phyloP scores from a whole-genome alignment of 306 rosid species.

The Nissolia schottii region DNA sequence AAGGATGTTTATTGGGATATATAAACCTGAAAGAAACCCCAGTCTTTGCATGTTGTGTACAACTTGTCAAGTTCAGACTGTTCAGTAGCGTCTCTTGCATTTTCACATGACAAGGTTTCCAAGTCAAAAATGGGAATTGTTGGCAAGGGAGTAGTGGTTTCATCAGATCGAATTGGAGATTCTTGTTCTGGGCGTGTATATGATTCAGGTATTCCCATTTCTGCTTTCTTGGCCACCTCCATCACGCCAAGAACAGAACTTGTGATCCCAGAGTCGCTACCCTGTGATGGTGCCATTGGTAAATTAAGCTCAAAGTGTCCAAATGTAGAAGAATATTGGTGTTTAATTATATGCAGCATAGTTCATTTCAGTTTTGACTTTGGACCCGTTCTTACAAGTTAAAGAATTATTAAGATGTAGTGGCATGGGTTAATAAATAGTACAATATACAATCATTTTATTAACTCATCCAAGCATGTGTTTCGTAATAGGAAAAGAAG shows the following conservation, averaged over 20 bases:
- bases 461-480: neutral
- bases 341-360: neutral
- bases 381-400: neutral
- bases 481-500: neutral
- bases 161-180: conserved; percentile 20
- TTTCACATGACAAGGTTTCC: conserved; percentile 10
- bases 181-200: conserved; percentile 40
- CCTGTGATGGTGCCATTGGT: conserved; percentile 21
- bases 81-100: neutral
- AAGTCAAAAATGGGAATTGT: conserved; percentile 60
- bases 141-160: conserved; percentile 8
- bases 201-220: conserved; percentile 34
- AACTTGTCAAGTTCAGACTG: conserved; percentile 48
- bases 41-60: conserved; percentile 56
- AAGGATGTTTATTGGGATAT: neutral
- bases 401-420: neutral
- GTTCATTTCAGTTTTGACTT: neutral
- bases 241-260: conserved; percentile 33
- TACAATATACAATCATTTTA: neutral
- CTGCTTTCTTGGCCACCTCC: conserved; percentile 17
- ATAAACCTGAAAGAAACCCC: conserved; percentile 87
- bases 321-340: neutral
- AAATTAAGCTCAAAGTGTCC: neutral
- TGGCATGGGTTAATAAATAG: neutral
- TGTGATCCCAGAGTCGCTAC: conserved; percentile 12